Evolutionary conservation across 441 rosid genomes (phyloP).

Genomic region (Eutrema salsugineum): DNA sequence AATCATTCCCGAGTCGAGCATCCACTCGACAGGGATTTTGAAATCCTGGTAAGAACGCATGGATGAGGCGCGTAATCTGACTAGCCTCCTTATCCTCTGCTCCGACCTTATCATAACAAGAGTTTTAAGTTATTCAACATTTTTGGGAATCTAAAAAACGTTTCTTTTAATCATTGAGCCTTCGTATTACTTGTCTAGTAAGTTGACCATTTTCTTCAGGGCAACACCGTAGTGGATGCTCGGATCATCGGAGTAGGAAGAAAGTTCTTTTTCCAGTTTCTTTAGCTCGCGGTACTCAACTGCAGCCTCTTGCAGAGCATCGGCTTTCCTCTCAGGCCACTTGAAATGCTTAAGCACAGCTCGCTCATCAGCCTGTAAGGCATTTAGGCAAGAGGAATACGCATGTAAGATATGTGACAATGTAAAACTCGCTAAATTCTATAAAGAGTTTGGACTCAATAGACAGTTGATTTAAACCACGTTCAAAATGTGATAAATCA

Average conservation of each 20-base stretch:
- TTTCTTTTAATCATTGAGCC: neutral
- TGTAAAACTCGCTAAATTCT: neutral
- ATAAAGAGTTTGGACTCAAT: neutral
- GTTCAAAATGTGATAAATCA: neutral
- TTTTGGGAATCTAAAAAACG: neutral
- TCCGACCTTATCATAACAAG: constrained; percentile 53
- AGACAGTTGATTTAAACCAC: neutral
- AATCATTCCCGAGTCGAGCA: constrained; percentile 81
- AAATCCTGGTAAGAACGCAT: constrained; percentile 58
- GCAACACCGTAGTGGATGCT: constrained; percentile 56
- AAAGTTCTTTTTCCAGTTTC: constrained; percentile 63
- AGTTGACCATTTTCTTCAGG: constrained; percentile 72
- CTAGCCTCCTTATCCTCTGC: constrained; percentile 58
- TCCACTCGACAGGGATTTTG: constrained; percentile 82
- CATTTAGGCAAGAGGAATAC: neutral
- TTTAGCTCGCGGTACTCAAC: constrained; percentile 79
- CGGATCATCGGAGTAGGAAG: constrained; percentile 51
- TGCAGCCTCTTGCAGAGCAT: constrained; percentile 86
- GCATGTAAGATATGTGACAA: neutral
- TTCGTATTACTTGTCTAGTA: constrained; percentile 72
- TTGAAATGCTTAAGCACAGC: constrained; percentile 92
- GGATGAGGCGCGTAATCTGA: constrained; percentile 55
- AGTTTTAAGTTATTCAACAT: constrained; percentile 8
- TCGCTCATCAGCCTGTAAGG: constrained; percentile 74
- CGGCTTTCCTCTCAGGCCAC: constrained; percentile 97